Evolutionary conservation across 2,329 filamentous ascomycete genomes (phyloP).

Genomic region (Exophiala sideris): DNA sequence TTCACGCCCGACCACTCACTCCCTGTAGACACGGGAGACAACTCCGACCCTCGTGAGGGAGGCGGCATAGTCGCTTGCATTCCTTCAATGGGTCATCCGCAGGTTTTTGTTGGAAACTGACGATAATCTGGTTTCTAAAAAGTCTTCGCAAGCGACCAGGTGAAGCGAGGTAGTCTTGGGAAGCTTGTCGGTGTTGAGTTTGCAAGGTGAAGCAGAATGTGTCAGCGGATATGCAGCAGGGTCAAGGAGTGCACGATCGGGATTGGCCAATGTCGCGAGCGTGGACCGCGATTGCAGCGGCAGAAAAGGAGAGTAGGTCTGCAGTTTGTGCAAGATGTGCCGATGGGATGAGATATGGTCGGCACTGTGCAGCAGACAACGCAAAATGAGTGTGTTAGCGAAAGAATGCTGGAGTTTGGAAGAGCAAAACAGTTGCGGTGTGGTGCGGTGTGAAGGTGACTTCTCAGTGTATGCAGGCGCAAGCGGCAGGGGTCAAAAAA

Average conservation of each 20-base stretch:
- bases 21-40: slow-evolving; percentile 78
- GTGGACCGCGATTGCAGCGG: slow-evolving; percentile 6
- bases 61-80: slow-evolving; percentile 24
- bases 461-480: too few species aligned
- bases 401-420: not conserved
- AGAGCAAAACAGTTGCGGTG: not conserved
- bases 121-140: not conserved
- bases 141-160: not conserved
- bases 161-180: not conserved
- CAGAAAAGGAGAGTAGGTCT: not conserved
- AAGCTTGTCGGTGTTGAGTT: not conserved
- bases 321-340: not conserved
- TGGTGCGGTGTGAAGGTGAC: not conserved
- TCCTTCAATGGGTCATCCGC: slow-evolving; percentile 1
- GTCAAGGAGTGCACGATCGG: slow-evolving; percentile 17
- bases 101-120: not conserved
- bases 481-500: too few species aligned
- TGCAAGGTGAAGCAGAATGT: slow-evolving; percentile 19
- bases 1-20: slow-evolving; percentile 75
- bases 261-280: slow-evolving; percentile 12
- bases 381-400: slow-evolving; percentile 10
- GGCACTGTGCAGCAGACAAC: slow-evolving; percentile 23
- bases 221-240: slow-evolving; percentile 14
- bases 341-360: not conserved
- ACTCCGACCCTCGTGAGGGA: slow-evolving; percentile 11